Percentiles rank a stretch among this genome's conserved stretches.
phyloP scores from a whole-genome alignment of 2,329 filamentous ascomycete genomes.

The Phyllachora maydis region DNA sequence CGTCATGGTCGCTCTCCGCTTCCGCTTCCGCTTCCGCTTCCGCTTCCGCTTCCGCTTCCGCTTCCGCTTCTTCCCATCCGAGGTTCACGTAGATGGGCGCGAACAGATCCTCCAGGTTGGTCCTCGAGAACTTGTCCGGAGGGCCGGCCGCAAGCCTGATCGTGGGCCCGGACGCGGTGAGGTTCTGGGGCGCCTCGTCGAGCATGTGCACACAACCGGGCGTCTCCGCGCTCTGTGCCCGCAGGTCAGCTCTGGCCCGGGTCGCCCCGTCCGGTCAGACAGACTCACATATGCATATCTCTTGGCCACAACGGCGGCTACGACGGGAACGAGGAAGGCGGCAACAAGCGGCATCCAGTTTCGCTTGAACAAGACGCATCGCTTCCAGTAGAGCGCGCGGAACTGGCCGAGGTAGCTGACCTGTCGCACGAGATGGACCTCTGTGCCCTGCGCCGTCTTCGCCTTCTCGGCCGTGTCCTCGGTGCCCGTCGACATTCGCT shows the following conservation, averaged over 20 bases:
- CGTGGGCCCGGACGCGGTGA: no score
- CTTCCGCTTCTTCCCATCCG: no score
- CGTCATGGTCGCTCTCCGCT: no score
- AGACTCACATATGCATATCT: no score
- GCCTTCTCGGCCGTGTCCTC: no score
- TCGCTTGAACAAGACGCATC: constrained; percentile 53
- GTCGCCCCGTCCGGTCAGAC: no score
- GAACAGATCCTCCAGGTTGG: constrained; percentile 13
- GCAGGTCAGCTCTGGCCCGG: no score
- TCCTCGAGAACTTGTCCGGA: constrained; percentile 14
- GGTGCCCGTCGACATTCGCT: no score
- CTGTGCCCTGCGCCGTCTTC: constrained; percentile 14
- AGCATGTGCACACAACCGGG: no score
- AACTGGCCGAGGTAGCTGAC: constrained; percentile 53
- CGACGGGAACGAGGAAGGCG: constrained; percentile 58
- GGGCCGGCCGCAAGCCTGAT: constrained; percentile 28
- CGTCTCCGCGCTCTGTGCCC: no score
- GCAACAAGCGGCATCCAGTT: constrained; percentile 61
- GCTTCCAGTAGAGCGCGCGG: constrained; percentile 56
- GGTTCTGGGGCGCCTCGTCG: no score
- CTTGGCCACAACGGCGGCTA: constrained; percentile 62
- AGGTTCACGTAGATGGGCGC: constrained; percentile 14
- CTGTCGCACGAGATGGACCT: constrained; percentile 45
- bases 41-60: constrained; percentile 2
- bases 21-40: constrained; percentile 4